Percentiles rank a stretch among this genome's conserved stretches.
Conservation (phyloP, 2,329 filamentous ascomycete species). For the Ophiostoma quercus region DNA sequence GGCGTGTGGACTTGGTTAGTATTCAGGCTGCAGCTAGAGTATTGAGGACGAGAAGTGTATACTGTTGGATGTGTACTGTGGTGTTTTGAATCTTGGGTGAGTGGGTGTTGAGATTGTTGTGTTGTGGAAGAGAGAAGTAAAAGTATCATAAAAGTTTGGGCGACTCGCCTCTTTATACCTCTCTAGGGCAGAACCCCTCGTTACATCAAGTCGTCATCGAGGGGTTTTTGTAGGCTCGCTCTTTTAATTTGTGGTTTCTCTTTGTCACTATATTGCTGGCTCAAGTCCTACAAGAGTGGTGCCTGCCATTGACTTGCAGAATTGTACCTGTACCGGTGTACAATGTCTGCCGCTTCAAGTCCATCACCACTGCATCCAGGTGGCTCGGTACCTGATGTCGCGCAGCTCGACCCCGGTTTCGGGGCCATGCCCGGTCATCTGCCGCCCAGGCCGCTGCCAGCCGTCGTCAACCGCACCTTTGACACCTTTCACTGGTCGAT, state of each 20-base stretch:
- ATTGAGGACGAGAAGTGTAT: neutral
- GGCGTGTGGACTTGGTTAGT: neutral
- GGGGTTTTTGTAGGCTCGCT: neutral
- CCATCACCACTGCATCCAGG: neutral
- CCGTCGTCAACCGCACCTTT: neutral
- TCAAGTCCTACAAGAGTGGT: neutral
- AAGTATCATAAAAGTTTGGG: neutral
- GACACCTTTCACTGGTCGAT: neutral
- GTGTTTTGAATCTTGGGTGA: neutral
- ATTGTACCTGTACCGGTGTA: neutral
- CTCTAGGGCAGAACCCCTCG: neutral
- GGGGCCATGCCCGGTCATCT: neutral
- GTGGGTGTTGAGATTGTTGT: neutral
- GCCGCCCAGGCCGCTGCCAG: neutral
- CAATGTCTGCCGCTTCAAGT: neutral
- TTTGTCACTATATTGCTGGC: neutral
- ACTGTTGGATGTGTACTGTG: neutral
- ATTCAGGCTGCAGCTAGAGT: neutral
- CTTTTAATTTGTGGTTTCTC: neutral
- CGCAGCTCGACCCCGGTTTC: neutral
- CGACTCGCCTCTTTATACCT: slow-evolving; percentile 2
- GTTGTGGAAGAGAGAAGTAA: neutral
- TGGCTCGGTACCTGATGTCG: neutral
- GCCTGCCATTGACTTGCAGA: neutral
- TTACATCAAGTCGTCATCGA: neutral